A percentile compares a stretch with the other conserved stretches of the same genome.
Evolutionary conservation across 2,329 filamentous ascomycete species (phyloP).

Genomic region (Diaporthe velutina): DNA sequence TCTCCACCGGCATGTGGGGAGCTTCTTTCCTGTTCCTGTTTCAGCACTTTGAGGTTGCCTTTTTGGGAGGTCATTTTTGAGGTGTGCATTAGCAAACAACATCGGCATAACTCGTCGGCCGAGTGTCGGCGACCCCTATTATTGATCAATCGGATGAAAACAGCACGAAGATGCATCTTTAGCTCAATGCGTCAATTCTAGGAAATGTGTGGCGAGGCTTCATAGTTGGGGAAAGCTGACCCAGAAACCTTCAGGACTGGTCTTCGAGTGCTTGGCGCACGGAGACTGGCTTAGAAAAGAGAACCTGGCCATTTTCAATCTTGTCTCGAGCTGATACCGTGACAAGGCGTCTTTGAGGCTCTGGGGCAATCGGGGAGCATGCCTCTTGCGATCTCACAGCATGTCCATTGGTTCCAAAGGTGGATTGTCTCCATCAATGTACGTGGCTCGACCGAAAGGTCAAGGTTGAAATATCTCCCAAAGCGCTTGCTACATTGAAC

Average conservation of each 20-base stretch:
- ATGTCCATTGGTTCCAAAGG: not conserved
- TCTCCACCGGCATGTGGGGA: constrained; percentile 2
- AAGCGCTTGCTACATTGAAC: not conserved
- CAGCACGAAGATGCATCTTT: not conserved
- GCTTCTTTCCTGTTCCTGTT: not conserved
- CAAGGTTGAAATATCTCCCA: not conserved
- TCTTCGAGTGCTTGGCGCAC: not conserved
- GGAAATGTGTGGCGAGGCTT: not conserved
- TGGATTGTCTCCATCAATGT: not conserved
- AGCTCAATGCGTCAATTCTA: not conserved
- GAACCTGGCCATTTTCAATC: not conserved
- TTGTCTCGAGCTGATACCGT: not conserved
- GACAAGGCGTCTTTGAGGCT: not conserved
- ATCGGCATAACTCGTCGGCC: not conserved
- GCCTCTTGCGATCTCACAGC: not conserved
- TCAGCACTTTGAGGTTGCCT: constrained; percentile 3
- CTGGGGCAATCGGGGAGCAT: not conserved
- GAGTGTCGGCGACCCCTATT: not conserved
- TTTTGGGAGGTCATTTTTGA: not conserved
- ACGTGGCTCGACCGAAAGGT: not conserved
- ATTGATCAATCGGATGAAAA: not conserved
- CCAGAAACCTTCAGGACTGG: not conserved
- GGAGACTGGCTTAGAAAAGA: not conserved
- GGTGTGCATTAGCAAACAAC: not conserved
- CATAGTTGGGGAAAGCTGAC: not conserved